Percentiles rank a stretch among this genome's conserved stretches.
Evolutionary conservation across 2,329 filamentous ascomycete species (phyloP).

Genomic region (Penicillium crustosum): DNA sequence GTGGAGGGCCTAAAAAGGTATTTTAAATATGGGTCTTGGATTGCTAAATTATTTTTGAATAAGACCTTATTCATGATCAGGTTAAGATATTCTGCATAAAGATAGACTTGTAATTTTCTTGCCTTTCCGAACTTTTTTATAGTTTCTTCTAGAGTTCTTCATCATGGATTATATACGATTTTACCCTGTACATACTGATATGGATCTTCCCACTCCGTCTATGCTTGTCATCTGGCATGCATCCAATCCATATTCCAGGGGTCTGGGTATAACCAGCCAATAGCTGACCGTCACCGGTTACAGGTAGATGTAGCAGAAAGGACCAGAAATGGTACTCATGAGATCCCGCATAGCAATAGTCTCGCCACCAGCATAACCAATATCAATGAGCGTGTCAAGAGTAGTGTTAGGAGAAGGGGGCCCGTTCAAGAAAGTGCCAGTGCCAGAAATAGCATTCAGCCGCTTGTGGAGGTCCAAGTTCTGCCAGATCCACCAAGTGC

Average conservation of each 20-base stretch:
- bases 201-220: too few species aligned
- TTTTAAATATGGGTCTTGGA: neutral
- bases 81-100: too few species aligned
- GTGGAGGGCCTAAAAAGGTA: neutral
- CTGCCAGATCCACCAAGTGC: slow-evolving; percentile 54
- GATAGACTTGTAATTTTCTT: neutral
- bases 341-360: slow-evolving; percentile 39
- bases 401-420: slow-evolving; percentile 48
- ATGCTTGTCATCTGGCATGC: neutral
- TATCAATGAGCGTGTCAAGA: slow-evolving; percentile 45
- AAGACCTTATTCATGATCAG: neutral
- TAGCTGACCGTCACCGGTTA: slow-evolving; percentile 13
- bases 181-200: neutral
- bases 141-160: neutral
- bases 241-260: neutral
- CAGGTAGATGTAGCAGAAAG: slow-evolving; percentile 50
- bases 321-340: slow-evolving; percentile 47
- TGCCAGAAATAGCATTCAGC: slow-evolving; percentile 42
- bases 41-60: neutral
- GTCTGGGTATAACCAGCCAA: neutral
- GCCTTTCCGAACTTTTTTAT: too few species aligned
- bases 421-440: slow-evolving; percentile 46
- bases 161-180: neutral
- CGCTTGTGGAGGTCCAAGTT: slow-evolving; percentile 43
- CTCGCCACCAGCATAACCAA: slow-evolving; percentile 39